A percentile compares a stretch with the other conserved stretches of the same genome.
These are phyloP conservation scores for Suillus hirtellus DNA, from an alignment of 768 basidiomycete genomes.

Conservation along the genomic window DNA sequence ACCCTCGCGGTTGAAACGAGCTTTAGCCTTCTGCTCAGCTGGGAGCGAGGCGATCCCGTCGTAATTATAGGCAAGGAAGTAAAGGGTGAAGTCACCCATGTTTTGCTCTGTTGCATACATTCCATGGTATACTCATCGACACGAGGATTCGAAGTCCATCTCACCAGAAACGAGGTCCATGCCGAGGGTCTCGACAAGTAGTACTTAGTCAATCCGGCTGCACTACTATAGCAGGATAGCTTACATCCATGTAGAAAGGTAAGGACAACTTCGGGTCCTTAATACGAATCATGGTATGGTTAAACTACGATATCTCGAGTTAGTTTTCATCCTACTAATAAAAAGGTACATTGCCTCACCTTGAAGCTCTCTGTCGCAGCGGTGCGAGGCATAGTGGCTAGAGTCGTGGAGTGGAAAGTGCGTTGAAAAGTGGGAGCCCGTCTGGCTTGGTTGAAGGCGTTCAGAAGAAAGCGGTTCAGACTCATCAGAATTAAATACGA, in stretches of 20 bases:
- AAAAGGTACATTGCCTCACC: slow-evolving; percentile 31
- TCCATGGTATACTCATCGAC: slow-evolving; percentile 13
- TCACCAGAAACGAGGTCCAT: slow-evolving; percentile 72
- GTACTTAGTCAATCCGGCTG: not conserved
- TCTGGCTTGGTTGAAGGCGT: slow-evolving; percentile 11
- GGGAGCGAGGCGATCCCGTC: slow-evolving; percentile 47
- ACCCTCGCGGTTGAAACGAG: slow-evolving; percentile 69
- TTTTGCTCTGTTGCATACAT: slow-evolving; percentile 44
- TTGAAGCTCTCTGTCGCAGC: slow-evolving; percentile 66
- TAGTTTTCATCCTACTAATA: not conserved
- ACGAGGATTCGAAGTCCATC: slow-evolving; percentile 10
- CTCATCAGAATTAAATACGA: slow-evolving; percentile 2
- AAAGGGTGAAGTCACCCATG: slow-evolving; percentile 68
- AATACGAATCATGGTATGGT: slow-evolving; percentile 87
- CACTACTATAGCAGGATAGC: slow-evolving; percentile 17
- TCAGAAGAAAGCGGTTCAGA: slow-evolving; percentile 11
- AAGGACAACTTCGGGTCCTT: slow-evolving; percentile 84
- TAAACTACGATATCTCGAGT: slow-evolving; percentile 50
- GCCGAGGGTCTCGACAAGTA: slow-evolving; percentile 50
- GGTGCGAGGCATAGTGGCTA: slow-evolving; percentile 57
- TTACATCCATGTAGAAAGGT: slow-evolving; percentile 75
- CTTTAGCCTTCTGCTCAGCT: slow-evolving; percentile 51
- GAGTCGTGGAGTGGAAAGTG: slow-evolving; percentile 14
- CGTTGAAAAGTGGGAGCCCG: slow-evolving; percentile 9
- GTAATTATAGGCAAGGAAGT: slow-evolving; percentile 83